A percentile compares a stretch with the other conserved stretches of the same genome.
Conservation (phyloP, 78 protist genomes). For the Dictyostelium capitatum region DNA sequence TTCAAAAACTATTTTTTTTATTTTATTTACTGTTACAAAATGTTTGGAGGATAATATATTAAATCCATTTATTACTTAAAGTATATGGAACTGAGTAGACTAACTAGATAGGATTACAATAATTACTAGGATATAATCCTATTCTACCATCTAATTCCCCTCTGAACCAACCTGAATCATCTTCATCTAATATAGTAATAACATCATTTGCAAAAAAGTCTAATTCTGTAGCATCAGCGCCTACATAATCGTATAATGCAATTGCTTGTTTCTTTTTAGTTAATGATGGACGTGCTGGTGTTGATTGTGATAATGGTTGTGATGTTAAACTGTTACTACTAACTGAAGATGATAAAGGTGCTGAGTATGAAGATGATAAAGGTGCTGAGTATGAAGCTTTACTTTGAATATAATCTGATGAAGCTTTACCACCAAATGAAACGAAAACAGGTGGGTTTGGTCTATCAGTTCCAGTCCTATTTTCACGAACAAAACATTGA, state of each 20-base stretch:
- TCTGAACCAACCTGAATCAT: constrained; percentile 78
- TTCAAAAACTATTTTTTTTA: too few relatives aligned
- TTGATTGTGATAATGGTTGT: background rate
- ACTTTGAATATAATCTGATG: constrained; percentile 9
- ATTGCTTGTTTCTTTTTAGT: constrained; percentile 17
- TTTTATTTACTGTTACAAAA: too few relatives aligned
- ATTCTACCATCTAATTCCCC: constrained; percentile 65
- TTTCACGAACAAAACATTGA: constrained; percentile 38
- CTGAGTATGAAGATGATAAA: background rate
- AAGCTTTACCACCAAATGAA: constrained; percentile 55
- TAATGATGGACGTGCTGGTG: background rate
- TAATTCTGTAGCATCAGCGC: constrained; percentile 67
- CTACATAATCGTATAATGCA: constrained; percentile 71
- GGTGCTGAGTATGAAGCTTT: background rate
- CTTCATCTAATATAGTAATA: constrained; percentile 67
- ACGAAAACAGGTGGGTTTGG: constrained; percentile 53
- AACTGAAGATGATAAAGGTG: background rate
- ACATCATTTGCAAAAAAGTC: constrained; percentile 73
- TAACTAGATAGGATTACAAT: constrained; percentile 40
- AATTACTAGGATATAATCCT: constrained; percentile 82
- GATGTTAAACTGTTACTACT: background rate
- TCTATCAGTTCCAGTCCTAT: constrained; percentile 60
- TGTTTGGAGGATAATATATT: too few relatives aligned
- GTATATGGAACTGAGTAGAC: too few relatives aligned
- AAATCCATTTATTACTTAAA: too few relatives aligned